Conservation (phyloP, 305 asterid species). For the Fraxinus sp. region DNA sequence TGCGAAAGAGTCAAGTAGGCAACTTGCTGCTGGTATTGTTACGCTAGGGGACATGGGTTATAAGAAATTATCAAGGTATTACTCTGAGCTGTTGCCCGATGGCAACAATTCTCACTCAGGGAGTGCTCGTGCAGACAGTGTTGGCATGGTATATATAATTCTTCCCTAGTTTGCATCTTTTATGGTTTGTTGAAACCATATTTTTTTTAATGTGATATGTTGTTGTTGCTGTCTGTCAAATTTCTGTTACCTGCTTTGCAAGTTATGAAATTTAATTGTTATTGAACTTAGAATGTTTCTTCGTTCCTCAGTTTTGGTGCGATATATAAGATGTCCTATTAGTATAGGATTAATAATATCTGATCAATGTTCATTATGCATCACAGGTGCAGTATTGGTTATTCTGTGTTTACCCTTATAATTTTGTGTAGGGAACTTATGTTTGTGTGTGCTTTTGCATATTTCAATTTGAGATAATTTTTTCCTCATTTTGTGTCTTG, state of each 20-base stretch:
- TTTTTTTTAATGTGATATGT: not conserved
- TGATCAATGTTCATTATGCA: slow-evolving; percentile 35
- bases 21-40: slow-evolving; percentile 87
- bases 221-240: not conserved
- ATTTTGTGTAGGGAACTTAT: not conserved
- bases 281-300: not conserved
- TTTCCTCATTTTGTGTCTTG: slow-evolving; percentile 10
- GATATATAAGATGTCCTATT: not conserved
- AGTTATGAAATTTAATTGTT: not conserved
- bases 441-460: slow-evolving; percentile 8
- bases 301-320: not conserved
- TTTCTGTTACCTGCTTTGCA: not conserved
- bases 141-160: slow-evolving; percentile 74
- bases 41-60: slow-evolving; percentile 88
- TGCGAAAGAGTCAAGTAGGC: slow-evolving; percentile 96
- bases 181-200: not conserved
- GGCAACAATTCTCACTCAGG: slow-evolving; percentile 56
- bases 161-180: not conserved
- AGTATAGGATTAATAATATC: not conserved
- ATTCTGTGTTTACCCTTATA: not conserved
- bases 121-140: slow-evolving; percentile 50
- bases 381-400: not conserved
- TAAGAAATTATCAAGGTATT: slow-evolving; percentile 80
- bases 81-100: slow-evolving; percentile 73
- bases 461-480: not conserved